Evolutionary conservation across 2,329 filamentous ascomycete genomes (phyloP).

Genomic region (Fusarium camptoceras): DNA sequence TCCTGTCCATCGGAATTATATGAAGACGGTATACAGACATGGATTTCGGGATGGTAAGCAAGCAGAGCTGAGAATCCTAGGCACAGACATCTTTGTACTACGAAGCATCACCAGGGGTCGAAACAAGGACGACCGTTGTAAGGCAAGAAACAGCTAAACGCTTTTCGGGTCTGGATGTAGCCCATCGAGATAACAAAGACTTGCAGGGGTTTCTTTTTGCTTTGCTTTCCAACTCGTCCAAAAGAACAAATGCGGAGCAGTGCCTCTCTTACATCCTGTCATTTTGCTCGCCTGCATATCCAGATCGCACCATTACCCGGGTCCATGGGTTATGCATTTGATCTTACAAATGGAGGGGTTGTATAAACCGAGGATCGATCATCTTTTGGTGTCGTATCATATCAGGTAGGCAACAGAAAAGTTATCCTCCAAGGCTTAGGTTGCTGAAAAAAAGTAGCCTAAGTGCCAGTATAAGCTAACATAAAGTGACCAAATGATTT

Average conservation of each 20-base stretch:
- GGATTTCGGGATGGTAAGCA: background rate
- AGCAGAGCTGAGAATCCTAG: background rate
- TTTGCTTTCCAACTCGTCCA: background rate
- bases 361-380: slow-evolving; percentile 6
- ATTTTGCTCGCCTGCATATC: slow-evolving; percentile 15
- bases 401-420: no score
- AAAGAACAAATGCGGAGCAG: background rate
- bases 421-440: no score
- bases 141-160: slow-evolving; percentile 8
- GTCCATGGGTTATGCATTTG: slow-evolving; percentile 12
- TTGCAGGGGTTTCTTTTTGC: slow-evolving; percentile 16
- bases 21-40: background rate
- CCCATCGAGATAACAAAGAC: slow-evolving; percentile 26
- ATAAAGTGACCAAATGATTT: no score
- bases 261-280: background rate
- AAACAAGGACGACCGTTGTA: background rate
- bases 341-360: background rate
- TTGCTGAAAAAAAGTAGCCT: no score
- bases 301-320: slow-evolving; percentile 20
- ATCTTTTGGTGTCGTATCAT: slow-evolving; percentile 2
- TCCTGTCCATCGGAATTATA: background rate
- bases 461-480: no score
- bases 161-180: background rate
- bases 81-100: background rate
- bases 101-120: background rate